Percentiles rank a stretch among this genome's conserved stretches.
Evolutionary conservation across 495 filamentous ascomycete species (phyloP).

Genomic region (Penicillium turbatum): DNA sequence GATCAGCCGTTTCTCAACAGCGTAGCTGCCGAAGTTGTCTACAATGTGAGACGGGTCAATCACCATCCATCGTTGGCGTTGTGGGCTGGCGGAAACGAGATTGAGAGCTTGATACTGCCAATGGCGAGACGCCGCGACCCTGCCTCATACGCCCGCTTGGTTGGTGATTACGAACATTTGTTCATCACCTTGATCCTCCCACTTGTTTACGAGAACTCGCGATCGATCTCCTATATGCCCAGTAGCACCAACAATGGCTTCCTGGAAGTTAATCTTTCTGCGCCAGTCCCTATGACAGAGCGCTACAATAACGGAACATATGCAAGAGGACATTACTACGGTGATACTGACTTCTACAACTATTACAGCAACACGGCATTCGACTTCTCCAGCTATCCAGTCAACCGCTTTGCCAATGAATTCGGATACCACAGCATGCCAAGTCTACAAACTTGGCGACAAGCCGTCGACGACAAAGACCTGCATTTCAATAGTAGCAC

Average conservation of each 20-base stretch:
- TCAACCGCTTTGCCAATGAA: slow-evolving; percentile 63
- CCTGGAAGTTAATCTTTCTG: slow-evolving; percentile 52
- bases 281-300: slow-evolving; percentile 54
- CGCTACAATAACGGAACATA: slow-evolving; percentile 55
- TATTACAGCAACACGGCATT: slow-evolving; percentile 56
- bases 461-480: slow-evolving; percentile 48
- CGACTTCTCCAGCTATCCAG: slow-evolving; percentile 52
- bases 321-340: slow-evolving; percentile 51
- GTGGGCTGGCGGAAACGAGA: slow-evolving; percentile 66
- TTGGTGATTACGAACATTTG: slow-evolving; percentile 56
- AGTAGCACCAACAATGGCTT: slow-evolving; percentile 66
- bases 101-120: slow-evolving; percentile 54
- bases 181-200: slow-evolving; percentile 59
- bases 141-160: slow-evolving; percentile 41
- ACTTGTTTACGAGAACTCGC: slow-evolving; percentile 59
- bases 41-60: slow-evolving; percentile 60
- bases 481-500: slow-evolving; percentile 58
- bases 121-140: slow-evolving; percentile 44
- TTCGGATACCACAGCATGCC: slow-evolving; percentile 69
- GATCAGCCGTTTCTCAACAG: slow-evolving; percentile 55
- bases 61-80: slow-evolving; percentile 65
- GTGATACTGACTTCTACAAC: slow-evolving; percentile 67
- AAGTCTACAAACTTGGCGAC: slow-evolving; percentile 56
- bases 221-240: slow-evolving; percentile 63
- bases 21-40: slow-evolving; percentile 53